A percentile compares a stretch with the other conserved stretches of the same genome.
These are phyloP conservation scores for Aspergillus sclerotialis DNA, from an alignment of 2,329 filamentous ascomycete species.

Conservation along the genomic window DNA sequence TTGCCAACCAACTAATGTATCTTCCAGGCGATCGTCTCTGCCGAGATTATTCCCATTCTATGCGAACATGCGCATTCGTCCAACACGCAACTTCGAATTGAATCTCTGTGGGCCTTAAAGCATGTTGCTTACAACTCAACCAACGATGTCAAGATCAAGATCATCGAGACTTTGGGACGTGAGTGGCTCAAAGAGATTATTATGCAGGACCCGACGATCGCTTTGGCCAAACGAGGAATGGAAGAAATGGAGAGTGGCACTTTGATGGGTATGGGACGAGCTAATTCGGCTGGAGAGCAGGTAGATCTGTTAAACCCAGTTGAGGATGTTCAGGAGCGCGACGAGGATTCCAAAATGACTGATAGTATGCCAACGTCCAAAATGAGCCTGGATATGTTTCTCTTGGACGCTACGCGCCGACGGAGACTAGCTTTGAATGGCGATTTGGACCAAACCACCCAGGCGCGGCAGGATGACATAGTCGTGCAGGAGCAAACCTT, in stretches of 20 bases:
- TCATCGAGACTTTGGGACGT: slow-evolving; percentile 68
- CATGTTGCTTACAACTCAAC: slow-evolving; percentile 71
- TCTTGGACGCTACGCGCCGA: slow-evolving; percentile 33
- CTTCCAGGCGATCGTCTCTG: slow-evolving; percentile 60
- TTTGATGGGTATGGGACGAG: slow-evolving; percentile 45
- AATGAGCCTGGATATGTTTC: slow-evolving; percentile 29
- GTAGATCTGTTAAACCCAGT: slow-evolving; percentile 53
- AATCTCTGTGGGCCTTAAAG: slow-evolving; percentile 90
- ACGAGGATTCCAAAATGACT: slow-evolving; percentile 28
- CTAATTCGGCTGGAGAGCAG: slow-evolving; percentile 54
- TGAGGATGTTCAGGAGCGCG: slow-evolving; percentile 21
- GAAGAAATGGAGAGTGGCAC: slow-evolving; percentile 25
- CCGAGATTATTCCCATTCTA: slow-evolving; percentile 67
- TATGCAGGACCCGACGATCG: slow-evolving; percentile 45
- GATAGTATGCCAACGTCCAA: slow-evolving; percentile 36
- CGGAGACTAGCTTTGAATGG: slow-evolving; percentile 47
- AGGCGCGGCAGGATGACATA: slow-evolving; percentile 68
- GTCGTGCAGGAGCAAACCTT: slow-evolving; percentile 87
- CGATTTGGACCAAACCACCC: slow-evolving; percentile 61
- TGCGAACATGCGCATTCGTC: slow-evolving; percentile 78
- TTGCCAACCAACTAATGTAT: slow-evolving; percentile 5
- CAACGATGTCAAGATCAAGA: slow-evolving; percentile 66
- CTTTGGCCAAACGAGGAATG: slow-evolving; percentile 19
- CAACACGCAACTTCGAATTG: slow-evolving; percentile 71
- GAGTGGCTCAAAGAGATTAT: slow-evolving; percentile 78